Percentiles rank a stretch among this genome's conserved stretches.
These are phyloP conservation scores for Yarrowia divulgata DNA, from an alignment of 805 yeast species.

Conservation along the genomic window DNA sequence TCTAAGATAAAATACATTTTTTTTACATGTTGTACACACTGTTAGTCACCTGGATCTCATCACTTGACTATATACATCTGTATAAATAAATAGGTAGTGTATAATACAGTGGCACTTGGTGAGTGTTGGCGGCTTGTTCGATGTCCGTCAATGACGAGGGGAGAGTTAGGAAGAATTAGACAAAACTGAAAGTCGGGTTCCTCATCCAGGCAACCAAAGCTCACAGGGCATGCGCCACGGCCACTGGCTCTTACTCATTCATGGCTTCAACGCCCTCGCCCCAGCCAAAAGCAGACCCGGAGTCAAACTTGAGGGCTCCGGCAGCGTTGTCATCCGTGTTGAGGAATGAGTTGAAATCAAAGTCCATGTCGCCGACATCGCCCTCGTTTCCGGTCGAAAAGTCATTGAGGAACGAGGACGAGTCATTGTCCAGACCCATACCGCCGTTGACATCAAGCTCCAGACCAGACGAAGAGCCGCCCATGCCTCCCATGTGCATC, in stretches of 20 bases:
- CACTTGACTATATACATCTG: slow-evolving; percentile 39
- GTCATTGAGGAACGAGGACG: slow-evolving; percentile 49
- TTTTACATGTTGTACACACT: slow-evolving; percentile 26
- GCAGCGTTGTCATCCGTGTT: slow-evolving; percentile 52
- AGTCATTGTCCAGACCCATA: slow-evolving; percentile 52
- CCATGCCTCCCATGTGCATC: slow-evolving; percentile 37
- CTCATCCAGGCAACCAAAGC: slow-evolving; percentile 13
- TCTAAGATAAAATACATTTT: slow-evolving; percentile 31
- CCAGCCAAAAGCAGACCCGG: slow-evolving; percentile 41
- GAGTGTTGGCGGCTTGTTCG: slow-evolving; percentile 38
- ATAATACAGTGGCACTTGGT: slow-evolving; percentile 39
- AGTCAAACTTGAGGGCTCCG: slow-evolving; percentile 40
- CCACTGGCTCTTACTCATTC: slow-evolving; percentile 36
- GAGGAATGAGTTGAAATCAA: slow-evolving; percentile 57
- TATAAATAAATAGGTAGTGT: slow-evolving; percentile 39
- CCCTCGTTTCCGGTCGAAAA: slow-evolving; percentile 48
- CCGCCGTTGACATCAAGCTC: slow-evolving; percentile 39
- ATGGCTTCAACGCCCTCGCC: slow-evolving; percentile 42
- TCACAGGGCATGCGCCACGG: slow-evolving; percentile 24
- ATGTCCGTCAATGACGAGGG: slow-evolving; percentile 39
- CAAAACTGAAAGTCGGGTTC: neutral
- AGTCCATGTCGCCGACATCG: slow-evolving; percentile 48
- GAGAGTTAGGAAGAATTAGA: neutral
- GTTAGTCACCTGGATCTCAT: slow-evolving; percentile 35
- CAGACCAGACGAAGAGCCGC: slow-evolving; percentile 27